Percentiles rank a stretch among this genome's conserved stretches.
phyloP scores from a whole-genome alignment of 2,329 filamentous ascomycete species.

The Fusarium sp. region DNA sequence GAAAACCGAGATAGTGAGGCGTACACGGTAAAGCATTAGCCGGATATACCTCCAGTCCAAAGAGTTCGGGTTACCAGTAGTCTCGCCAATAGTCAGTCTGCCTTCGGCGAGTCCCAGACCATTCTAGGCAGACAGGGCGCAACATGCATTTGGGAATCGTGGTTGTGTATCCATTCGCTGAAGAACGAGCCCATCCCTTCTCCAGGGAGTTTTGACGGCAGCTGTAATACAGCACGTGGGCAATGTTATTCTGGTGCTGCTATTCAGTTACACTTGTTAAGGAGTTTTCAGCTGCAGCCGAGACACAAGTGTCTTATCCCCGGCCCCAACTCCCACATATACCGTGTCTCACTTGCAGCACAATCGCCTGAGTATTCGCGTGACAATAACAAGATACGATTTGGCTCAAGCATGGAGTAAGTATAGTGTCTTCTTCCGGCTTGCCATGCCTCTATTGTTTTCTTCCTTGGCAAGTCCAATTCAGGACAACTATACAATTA shows the following conservation, averaged over 20 bases:
- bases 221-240: neutral
- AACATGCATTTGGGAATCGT: conserved; percentile 1
- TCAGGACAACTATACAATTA: neutral
- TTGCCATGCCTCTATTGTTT: neutral
- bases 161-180: neutral
- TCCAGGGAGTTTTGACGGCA: conserved; percentile 16
- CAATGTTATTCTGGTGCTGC: neutral
- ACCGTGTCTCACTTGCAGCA: neutral
- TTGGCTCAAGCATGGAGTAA: neutral
- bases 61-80: neutral
- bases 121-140: neutral
- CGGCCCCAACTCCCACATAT: neutral
- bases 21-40: neutral
- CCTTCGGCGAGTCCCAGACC: neutral
- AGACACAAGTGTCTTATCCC: conserved; percentile 1
- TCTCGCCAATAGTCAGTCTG: neutral
- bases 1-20: neutral
- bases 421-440: neutral
- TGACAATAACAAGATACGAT: neutral
- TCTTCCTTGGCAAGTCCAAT: neutral
- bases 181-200: neutral
- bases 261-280: neutral
- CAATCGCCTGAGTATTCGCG: neutral
- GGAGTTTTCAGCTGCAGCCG: neutral
- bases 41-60: neutral